Percentiles rank a stretch among this genome's conserved stretches.
Conservation (phyloP, 2,329 filamentous ascomycete species). For the Hypoxylon sp. region DNA sequence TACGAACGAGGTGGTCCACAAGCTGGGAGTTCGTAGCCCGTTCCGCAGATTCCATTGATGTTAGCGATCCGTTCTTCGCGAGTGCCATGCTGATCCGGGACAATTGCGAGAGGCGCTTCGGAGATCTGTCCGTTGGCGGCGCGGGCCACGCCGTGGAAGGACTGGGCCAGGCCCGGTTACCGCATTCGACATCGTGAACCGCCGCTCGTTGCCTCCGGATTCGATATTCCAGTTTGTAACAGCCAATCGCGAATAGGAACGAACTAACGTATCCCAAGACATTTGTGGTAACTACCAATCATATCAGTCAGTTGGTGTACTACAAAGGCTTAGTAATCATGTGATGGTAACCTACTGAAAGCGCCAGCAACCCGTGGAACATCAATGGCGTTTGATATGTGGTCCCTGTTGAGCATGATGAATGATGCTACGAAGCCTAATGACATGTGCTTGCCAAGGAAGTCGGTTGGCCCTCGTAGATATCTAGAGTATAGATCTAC, state of each 20-base stretch:
- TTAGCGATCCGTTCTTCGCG: constrained; percentile 27
- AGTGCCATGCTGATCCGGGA: constrained; percentile 27
- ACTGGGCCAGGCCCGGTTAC: constrained; percentile 39
- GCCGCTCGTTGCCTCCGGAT: constrained; percentile 32
- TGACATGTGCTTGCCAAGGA: constrained; percentile 47
- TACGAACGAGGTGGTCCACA: constrained; percentile 38
- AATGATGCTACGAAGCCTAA: constrained; percentile 47
- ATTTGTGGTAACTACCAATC: constrained; percentile 41
- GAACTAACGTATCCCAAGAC: constrained; percentile 40
- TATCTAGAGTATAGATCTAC: constrained; percentile 38
- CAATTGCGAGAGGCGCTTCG: constrained; percentile 33
- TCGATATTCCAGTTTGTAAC: constrained; percentile 39
- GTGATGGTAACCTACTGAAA: constrained; percentile 41
- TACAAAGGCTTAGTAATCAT: not conserved
- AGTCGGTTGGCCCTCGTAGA: constrained; percentile 45
- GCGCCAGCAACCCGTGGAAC: constrained; percentile 39
- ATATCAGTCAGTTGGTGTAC: constrained; percentile 11
- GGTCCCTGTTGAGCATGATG: constrained; percentile 46
- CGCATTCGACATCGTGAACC: constrained; percentile 37
- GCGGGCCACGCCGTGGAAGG: constrained; percentile 40
- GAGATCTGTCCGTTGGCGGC: constrained; percentile 18
- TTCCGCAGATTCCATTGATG: constrained; percentile 19
- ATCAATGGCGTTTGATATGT: constrained; percentile 38
- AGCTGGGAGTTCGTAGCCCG: constrained; percentile 1
- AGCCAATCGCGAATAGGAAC: constrained; percentile 37